Base-by-base conservation (phyloP, 345 rosid species). In the Syzygium aqueum region DNA sequence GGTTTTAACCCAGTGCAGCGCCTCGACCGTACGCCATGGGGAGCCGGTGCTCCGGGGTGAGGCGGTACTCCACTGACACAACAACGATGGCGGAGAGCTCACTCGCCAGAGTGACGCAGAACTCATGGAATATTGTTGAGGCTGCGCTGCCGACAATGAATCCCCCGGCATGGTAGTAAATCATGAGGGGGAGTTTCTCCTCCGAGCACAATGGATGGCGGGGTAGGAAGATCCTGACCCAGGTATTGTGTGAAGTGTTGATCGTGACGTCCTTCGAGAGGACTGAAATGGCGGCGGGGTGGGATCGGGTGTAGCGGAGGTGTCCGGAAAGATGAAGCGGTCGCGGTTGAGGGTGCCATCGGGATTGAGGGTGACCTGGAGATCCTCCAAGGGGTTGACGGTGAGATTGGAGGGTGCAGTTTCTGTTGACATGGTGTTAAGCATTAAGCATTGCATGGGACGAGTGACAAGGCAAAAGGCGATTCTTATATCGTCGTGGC, bases 91-190 rank as follows among this genome's bases (percentile, higher is more conserved):
- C 92, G 49, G 87, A 87, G 85, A 91, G 89, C 7, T 87, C 84
- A 11, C 51, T 53, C 1, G 93, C 91, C 87, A 95, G 61, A 27
- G 77, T 46, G 14, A 85, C 53, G 92, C 94, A 93, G 85, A 94
- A 91, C n/a, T 88, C 89, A 37, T 94, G 93, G 85, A 53, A 78
- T 1, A 21, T 0, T 0, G n/a, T 84, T 0, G 91, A 15, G 73
- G 91, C 92, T 3, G 93, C 90, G 86, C 92, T 91, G 77, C 84
- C 12, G 33, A 87, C 9, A 80, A 94, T 28, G 91, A 95, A 95
- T 3, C 95, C 97, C 19, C 97, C 95, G 12, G 94, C 97, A 67
- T 94, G 97, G 90, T 87, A 93, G 86, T 90, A 93, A 37, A 95
- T 90, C 1, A 95, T 27, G 87, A 95, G 90, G 43, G 98, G 98